Evolutionary conservation across 768 basidiomycete genomes (phyloP).

Genomic region (Collybia mongolica): DNA sequence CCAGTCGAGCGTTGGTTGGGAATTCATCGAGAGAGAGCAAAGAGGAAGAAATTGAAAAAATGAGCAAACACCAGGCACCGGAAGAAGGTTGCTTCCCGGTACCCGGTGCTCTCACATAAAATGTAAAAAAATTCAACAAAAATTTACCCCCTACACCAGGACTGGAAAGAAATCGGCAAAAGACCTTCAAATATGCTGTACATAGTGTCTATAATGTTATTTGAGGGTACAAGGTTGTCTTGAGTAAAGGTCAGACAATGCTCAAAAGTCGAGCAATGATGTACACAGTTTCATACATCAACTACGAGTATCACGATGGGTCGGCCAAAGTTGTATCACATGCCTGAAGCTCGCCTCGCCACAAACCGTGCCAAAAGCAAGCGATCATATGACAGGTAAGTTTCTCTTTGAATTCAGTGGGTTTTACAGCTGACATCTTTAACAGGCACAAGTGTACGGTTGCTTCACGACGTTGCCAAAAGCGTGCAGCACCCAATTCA

Average conservation of each 20-base stretch:
- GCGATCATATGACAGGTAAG: conserved; percentile 2
- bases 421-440: not conserved
- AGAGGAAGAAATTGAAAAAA: no score
- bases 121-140: not conserved
- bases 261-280: not conserved
- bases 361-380: conserved; percentile 4
- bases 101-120: no score
- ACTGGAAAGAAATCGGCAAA: not conserved
- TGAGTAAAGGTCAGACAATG: conserved; percentile 6
- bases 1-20: not conserved
- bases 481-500: not conserved
- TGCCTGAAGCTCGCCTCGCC: not conserved
- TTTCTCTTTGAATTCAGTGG: not conserved
- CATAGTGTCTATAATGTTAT: not conserved
- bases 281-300: not conserved
- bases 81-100: no score
- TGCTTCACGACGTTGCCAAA: not conserved
- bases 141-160: not conserved
- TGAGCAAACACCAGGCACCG: no score
- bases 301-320: not conserved
- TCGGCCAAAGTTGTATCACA: conserved; percentile 1
- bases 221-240: not conserved
- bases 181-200: not conserved
- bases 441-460: conserved; percentile 1
- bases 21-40: not conserved